Evolutionary conservation across 257 asterid species (phyloP).

Genomic region (Sherardia arvensis): DNA sequence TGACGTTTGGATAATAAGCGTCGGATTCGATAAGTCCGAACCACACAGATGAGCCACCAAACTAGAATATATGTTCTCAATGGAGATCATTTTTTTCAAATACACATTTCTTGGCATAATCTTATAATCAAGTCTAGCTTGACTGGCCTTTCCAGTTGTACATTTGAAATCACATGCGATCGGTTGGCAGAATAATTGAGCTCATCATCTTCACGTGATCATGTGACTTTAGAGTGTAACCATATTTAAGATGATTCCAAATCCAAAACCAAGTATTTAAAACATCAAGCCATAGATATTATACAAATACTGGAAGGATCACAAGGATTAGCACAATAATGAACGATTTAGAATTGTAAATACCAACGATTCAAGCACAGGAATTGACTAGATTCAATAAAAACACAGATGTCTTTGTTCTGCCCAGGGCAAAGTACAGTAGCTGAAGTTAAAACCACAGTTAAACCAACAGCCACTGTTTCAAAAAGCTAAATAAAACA

Average conservation of each 20-base stretch:
- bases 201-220: background rate
- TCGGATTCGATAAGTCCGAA: too few species aligned
- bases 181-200: background rate
- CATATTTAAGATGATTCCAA: background rate
- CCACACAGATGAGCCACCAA: too few species aligned
- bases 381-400: conserved; percentile 4
- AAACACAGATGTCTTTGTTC: background rate
- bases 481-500: conserved; percentile 4
- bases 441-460: conserved; percentile 34
- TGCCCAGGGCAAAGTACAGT: conserved; percentile 10
- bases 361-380: background rate
- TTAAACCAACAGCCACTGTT: conserved; percentile 10
- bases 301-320: background rate
- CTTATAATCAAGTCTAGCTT: background rate
- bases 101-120: too few species aligned
- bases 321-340: background rate
- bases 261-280: background rate
- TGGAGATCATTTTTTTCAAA: too few species aligned
- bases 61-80: too few species aligned
- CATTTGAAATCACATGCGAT: background rate
- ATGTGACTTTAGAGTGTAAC: background rate
- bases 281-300: too few species aligned
- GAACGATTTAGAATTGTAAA: background rate
- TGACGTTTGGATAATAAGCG: too few species aligned
- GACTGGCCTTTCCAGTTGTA: background rate